Conservation (phyloP, 345 rosid species). For the Stellera chamaejasme region DNA sequence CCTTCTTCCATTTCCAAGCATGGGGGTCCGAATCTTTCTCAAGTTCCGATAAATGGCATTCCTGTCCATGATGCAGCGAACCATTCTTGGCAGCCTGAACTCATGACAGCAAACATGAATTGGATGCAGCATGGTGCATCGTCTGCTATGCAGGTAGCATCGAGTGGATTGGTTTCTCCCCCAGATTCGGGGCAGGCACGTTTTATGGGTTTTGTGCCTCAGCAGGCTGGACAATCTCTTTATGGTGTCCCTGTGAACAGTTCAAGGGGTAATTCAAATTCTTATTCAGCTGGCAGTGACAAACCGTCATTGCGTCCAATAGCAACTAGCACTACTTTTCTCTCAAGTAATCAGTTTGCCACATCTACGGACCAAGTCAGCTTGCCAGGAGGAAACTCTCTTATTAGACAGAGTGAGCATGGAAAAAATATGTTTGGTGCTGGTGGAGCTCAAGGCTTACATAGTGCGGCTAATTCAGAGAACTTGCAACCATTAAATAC, state of each 20-base stretch:
- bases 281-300: conserved; percentile 44
- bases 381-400: conserved; percentile 36
- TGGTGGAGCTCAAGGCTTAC: conserved; percentile 31
- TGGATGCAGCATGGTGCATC: conserved; percentile 44
- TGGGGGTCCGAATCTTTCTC: conserved; percentile 30
- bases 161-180: conserved; percentile 44
- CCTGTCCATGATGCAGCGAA: conserved; percentile 56
- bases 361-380: conserved; percentile 37
- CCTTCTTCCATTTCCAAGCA: conserved; percentile 39
- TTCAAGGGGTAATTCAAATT: conserved; percentile 34
- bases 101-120: conserved; percentile 39
- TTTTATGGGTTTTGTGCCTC: conserved; percentile 42
- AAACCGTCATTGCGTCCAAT: conserved; percentile 34
- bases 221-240: conserved; percentile 60
- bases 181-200: conserved; percentile 55
- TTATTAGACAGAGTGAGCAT: conserved; percentile 42
- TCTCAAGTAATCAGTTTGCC: conserved; percentile 36
- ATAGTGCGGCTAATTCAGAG: conserved; percentile 32
- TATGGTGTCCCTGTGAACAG: conserved; percentile 51
- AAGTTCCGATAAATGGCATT: conserved; percentile 47
- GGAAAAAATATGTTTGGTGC: conserved; percentile 26
- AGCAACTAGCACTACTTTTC: conserved; percentile 38
- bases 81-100: conserved; percentile 54
- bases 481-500: conserved; percentile 35
- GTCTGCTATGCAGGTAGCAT: conserved; percentile 46